phyloP scores from a whole-genome alignment of 108 stramenopile species.

The Skeletonema tropicum region DNA sequence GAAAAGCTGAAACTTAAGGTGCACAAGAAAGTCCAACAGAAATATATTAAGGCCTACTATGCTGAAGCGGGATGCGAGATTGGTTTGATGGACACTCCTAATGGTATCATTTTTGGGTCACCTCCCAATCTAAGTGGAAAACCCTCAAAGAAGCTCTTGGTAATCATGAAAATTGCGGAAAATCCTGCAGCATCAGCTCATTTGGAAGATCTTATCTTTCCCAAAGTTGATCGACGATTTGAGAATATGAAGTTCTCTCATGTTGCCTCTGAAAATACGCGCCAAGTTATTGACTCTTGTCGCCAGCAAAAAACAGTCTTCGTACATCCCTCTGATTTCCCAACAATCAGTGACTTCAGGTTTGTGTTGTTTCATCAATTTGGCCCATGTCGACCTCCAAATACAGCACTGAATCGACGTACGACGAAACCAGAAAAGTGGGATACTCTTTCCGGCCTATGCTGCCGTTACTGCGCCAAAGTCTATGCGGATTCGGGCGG shows the following conservation, averaged over 20 bases:
- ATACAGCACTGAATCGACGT: background rate
- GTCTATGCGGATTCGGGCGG: conserved; percentile 1
- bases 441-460: conserved; percentile 3
- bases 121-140: conserved; percentile 8
- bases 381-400: conserved; percentile 5
- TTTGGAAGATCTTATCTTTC: conserved; percentile 4
- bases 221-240: conserved; percentile 8
- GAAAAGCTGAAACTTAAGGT: background rate
- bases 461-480: conserved; percentile 15
- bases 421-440: background rate
- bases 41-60: conserved; percentile 16
- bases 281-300: conserved; percentile 9
- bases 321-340: conserved; percentile 15
- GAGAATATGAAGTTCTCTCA: conserved; percentile 12
- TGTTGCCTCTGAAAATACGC: background rate
- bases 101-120: conserved; percentile 20
- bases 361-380: conserved; percentile 24
- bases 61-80: conserved; percentile 19
- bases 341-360: conserved; percentile 6
- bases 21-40: conserved; percentile 12
- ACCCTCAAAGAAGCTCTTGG: conserved; percentile 13
- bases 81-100: conserved; percentile 22
- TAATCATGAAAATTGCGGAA: conserved; percentile 9
- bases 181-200: background rate
- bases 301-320: conserved; percentile 7